Evolutionary conservation across 208 protist genomes (phyloP).

Genomic region (Kentomonas sorsogonicus): DNA sequence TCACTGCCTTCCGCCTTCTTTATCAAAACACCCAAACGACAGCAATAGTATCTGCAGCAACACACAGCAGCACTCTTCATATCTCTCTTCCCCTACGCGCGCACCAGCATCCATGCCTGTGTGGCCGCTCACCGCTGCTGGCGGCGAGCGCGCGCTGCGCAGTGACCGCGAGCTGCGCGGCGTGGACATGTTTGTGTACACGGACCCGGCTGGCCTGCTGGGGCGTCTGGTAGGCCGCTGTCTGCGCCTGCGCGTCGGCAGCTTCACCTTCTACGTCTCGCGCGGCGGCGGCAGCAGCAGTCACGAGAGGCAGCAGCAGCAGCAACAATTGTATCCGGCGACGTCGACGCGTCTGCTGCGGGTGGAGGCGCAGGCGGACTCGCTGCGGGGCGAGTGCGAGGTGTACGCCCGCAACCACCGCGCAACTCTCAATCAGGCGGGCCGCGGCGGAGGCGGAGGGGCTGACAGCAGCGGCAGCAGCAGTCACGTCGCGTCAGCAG

Average conservation of each 20-base stretch:
- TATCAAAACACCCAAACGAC: not conserved
- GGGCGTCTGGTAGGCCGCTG: slow-evolving; percentile 68
- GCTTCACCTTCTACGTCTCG: slow-evolving; percentile 53
- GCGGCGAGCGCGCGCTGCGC: slow-evolving; percentile 15
- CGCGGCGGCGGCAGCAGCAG: slow-evolving; percentile 12
- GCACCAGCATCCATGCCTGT: slow-evolving; percentile 14
- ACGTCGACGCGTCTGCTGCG: slow-evolving; percentile 39
- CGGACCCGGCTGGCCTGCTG: slow-evolving; percentile 54
- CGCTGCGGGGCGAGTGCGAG: slow-evolving; percentile 72
- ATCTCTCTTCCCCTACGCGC: not conserved
- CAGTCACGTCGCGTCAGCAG: no score
- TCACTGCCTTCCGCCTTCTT: no score
- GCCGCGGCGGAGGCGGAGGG: no score
- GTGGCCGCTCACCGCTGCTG: slow-evolving; percentile 8
- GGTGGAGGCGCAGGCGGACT: slow-evolving; percentile 71
- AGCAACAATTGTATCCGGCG: no score
- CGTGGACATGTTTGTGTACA: slow-evolving; percentile 84
- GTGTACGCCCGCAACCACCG: no score
- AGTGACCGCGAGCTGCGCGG: slow-evolving; percentile 52
- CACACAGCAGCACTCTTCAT: not conserved
- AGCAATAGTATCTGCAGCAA: not conserved
- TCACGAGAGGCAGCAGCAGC: no score
- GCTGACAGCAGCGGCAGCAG: no score
- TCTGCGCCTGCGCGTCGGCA: slow-evolving; percentile 56
- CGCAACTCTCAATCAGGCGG: no score